These are phyloP conservation scores for Irpex sp. DNA, from an alignment of 1,284 basidiomycete genomes.

Conservation along the genomic window DNA sequence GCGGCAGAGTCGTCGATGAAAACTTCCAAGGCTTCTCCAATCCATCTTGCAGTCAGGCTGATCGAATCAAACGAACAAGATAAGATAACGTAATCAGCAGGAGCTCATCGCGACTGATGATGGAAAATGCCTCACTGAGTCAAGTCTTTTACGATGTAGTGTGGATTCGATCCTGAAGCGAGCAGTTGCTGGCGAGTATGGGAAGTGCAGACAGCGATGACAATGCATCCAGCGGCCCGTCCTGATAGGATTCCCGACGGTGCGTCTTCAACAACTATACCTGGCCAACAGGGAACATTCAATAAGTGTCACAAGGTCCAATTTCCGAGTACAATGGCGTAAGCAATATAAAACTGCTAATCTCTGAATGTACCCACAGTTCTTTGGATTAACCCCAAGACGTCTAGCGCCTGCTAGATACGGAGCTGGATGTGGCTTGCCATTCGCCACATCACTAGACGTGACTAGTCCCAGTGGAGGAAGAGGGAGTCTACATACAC, in stretches of 20 bases:
- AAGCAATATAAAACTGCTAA: background rate
- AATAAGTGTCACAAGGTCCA: background rate
- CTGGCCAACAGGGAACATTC: constrained; percentile 30
- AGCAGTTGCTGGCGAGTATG: constrained; percentile 54
- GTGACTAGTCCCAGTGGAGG: constrained; percentile 63
- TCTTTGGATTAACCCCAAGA: constrained; percentile 44
- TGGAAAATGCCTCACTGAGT: constrained; percentile 36
- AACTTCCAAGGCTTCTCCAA: constrained; percentile 25
- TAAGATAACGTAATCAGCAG: constrained; percentile 1
- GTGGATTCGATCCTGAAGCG: constrained; percentile 43
- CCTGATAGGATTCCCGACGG: constrained; percentile 76
- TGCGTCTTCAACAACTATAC: constrained; percentile 83
- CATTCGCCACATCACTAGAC: constrained; percentile 67
- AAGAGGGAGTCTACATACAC: constrained; percentile 52
- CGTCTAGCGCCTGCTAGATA: constrained; percentile 63
- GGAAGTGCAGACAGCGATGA: constrained; percentile 81
- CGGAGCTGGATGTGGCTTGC: constrained; percentile 82
- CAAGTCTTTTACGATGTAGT: constrained; percentile 53
- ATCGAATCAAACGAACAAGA: background rate
- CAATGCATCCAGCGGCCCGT: constrained; percentile 67
- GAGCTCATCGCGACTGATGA: background rate
- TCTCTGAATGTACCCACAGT: constrained; percentile 36
- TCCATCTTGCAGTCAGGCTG: constrained; percentile 28
- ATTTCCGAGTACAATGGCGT: background rate
- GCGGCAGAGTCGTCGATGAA: constrained; percentile 23